Percentiles rank a stretch among this genome's conserved stretches.
phyloP scores from a whole-genome alignment of 2,329 filamentous ascomycete species.

The Cercospora sojina region DNA sequence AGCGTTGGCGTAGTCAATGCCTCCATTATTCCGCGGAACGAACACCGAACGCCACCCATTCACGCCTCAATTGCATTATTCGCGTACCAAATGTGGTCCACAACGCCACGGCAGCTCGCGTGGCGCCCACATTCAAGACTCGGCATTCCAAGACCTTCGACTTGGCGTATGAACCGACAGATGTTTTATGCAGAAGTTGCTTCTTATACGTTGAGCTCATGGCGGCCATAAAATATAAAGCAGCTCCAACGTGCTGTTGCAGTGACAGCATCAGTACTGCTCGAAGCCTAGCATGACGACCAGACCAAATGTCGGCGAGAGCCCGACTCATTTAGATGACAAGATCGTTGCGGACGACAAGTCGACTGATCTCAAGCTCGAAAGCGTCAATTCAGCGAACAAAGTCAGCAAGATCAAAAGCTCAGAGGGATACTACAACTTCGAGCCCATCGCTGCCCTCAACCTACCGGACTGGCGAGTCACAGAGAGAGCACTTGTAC shows the following conservation, averaged over 20 bases:
- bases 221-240: not conserved
- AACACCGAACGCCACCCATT: not conserved
- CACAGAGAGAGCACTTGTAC: constrained; percentile 8
- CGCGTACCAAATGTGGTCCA: not conserved
- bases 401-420: not conserved
- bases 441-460: constrained; percentile 4
- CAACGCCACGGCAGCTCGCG: not conserved
- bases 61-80: not conserved
- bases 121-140: constrained; percentile 9
- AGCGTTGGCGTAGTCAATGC: not conserved
- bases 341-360: not conserved
- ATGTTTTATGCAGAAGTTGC: not conserved
- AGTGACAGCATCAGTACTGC: not conserved
- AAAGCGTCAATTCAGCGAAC: not conserved
- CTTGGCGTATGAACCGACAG: not conserved
- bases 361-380: not conserved
- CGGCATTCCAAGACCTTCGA: constrained; percentile 6
- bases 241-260: not conserved
- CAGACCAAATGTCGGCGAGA: not conserved
- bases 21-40: not conserved
- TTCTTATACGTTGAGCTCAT: not conserved
- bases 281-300: not conserved
- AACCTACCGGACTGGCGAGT: constrained; percentile 4
- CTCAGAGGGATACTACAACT: not conserved
- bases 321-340: not conserved